Conservation (phyloP, 225 moss, liverwort and hornwort species). For the Climacium dendroides region DNA sequence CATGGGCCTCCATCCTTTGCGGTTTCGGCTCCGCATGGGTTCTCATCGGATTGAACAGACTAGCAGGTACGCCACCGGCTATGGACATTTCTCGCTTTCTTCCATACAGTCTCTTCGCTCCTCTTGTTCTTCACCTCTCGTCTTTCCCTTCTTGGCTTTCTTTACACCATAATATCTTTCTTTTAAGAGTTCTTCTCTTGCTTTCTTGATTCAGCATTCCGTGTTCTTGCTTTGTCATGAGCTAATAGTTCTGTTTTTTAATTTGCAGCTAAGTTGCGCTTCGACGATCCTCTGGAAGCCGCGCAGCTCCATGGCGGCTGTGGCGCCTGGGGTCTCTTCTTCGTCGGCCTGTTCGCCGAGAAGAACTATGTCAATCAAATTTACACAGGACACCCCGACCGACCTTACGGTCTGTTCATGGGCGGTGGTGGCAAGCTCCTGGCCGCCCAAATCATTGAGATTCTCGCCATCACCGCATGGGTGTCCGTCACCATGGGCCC, state of each 20-base stretch:
- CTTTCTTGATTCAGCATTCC: background rate
- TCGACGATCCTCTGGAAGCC: constrained; percentile 76
- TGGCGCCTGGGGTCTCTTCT: constrained; percentile 66
- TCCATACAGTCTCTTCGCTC: background rate
- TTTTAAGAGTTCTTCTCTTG: background rate
- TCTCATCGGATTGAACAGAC: constrained; percentile 36
- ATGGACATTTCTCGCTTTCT: background rate
- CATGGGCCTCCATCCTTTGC: constrained; percentile 67
- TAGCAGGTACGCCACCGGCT: constrained; percentile 10
- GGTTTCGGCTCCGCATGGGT: constrained; percentile 53
- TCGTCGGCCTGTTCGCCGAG: constrained; percentile 65
- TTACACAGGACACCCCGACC: background rate
- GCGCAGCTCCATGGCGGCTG: constrained; percentile 68
- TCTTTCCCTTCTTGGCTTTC: background rate
- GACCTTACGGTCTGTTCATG: constrained; percentile 48
- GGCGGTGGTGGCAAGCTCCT: constrained; percentile 71
- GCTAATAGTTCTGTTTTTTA: background rate
- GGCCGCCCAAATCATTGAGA: constrained; percentile 54
- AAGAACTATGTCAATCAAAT: constrained; percentile 22
- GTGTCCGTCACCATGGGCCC: constrained; percentile 48
- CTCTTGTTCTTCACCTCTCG: background rate
- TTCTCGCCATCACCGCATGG: constrained; percentile 47
- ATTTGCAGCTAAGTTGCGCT: constrained; percentile 4
- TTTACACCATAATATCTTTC: background rate
- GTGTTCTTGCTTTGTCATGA: background rate